Conservation (phyloP, 164 flowering plant genomes). For the Umbellularia californica region DNA sequence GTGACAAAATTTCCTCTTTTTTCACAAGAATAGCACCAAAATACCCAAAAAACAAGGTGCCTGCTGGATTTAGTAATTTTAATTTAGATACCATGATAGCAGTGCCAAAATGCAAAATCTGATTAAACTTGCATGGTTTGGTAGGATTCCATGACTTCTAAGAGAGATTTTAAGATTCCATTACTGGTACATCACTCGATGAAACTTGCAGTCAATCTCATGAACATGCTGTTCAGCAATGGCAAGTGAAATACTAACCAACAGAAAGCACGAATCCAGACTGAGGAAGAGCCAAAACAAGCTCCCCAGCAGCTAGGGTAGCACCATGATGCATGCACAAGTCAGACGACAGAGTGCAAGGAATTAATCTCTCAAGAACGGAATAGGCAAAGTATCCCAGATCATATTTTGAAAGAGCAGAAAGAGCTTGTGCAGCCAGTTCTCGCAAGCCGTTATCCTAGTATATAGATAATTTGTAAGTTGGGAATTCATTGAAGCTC, state of each 20-base stretch:
- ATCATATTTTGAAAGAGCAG: constrained; percentile 82
- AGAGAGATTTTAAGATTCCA: too few species aligned
- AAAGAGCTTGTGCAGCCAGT: constrained; percentile 80
- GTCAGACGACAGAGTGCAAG: too few species aligned
- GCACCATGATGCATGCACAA: constrained; percentile 99
- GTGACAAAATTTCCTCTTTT: too few species aligned
- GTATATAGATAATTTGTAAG: constrained; percentile 12
- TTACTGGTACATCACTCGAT: neutral
- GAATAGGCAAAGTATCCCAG: constrained; percentile 64
- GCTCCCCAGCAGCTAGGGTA: constrained; percentile 81
- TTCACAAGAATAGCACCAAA: too few species aligned
- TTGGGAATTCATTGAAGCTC: constrained; percentile 1
- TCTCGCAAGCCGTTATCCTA: constrained; percentile 95
- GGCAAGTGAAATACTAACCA: constrained; percentile 43
- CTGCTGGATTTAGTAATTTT: too few species aligned
- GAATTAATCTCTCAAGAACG: constrained; percentile 65
- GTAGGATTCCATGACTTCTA: too few species aligned
- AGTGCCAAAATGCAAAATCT: too few species aligned
- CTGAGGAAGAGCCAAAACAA: constrained; percentile 68
- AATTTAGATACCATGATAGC: too few species aligned
- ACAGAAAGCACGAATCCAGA: constrained; percentile 44
- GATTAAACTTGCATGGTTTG: too few species aligned
- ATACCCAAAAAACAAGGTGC: too few species aligned
- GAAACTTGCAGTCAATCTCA: neutral
- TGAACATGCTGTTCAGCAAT: neutral